Conservation (phyloP, 2,329 filamentous ascomycete species). For the Achaetomium macrosporum region DNA sequence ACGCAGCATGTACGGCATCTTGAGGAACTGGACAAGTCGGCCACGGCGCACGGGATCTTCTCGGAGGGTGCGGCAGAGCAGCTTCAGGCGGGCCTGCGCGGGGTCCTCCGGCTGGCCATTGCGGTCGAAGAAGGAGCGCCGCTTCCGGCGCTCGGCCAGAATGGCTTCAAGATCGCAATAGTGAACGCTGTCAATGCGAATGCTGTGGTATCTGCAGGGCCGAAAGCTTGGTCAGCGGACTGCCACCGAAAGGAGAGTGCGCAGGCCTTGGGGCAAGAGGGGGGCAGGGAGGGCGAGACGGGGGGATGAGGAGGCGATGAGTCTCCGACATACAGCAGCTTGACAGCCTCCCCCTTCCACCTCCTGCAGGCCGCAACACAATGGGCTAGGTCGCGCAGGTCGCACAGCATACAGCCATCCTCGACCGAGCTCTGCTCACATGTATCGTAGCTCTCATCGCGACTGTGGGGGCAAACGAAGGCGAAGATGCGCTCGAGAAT, state of each 20-base stretch:
- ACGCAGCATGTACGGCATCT: slow-evolving; percentile 90
- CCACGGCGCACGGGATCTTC: slow-evolving; percentile 67
- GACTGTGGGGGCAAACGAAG: slow-evolving; percentile 75
- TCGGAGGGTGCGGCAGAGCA: slow-evolving; percentile 76
- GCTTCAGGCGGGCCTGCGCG: slow-evolving; percentile 65
- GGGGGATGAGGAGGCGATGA: neutral
- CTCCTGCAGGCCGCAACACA: slow-evolving; percentile 67
- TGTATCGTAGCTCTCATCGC: slow-evolving; percentile 71
- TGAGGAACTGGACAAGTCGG: slow-evolving; percentile 67
- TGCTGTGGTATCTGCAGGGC: slow-evolving; percentile 66
- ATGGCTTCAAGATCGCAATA: slow-evolving; percentile 85
- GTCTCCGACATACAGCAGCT: slow-evolving; percentile 55
- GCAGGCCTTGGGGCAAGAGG: no score
- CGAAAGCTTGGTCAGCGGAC: neutral
- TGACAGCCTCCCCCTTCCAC: slow-evolving; percentile 56
- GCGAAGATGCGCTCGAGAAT: slow-evolving; percentile 73
- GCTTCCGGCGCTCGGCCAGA: slow-evolving; percentile 72
- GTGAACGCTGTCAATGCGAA: slow-evolving; percentile 90
- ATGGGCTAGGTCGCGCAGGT: slow-evolving; percentile 79
- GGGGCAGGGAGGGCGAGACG: neutral
- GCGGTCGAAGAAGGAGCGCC: slow-evolving; percentile 64
- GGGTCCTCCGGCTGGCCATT: slow-evolving; percentile 78
- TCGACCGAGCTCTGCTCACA: slow-evolving; percentile 75
- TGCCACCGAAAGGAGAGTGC: neutral
- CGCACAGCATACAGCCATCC: slow-evolving; percentile 87